Evolutionary conservation across 257 asterid species (phyloP).

Genomic region (Cruciata laevipes): DNA sequence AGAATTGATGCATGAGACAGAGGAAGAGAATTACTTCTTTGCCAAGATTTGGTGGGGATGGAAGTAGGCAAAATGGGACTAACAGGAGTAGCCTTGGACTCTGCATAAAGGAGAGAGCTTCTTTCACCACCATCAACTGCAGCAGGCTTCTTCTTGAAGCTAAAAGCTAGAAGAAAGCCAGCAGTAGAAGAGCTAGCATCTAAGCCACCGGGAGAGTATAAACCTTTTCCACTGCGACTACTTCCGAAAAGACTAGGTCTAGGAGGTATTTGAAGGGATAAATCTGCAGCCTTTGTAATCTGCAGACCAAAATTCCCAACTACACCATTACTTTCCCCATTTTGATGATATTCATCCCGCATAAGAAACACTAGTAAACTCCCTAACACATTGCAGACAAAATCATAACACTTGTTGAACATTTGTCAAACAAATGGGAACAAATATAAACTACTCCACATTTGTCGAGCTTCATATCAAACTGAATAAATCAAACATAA

Average conservation of each 20-base stretch:
- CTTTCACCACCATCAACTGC: slow-evolving; percentile 50
- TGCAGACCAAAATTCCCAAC: slow-evolving; percentile 25
- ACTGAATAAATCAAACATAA: too few relatives aligned
- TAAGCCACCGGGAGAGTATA: slow-evolving; percentile 30
- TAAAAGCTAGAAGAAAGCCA: slow-evolving; percentile 55
- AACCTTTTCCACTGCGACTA: slow-evolving; percentile 36
- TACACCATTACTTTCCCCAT: slow-evolving; percentile 18
- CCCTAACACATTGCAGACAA: not conserved
- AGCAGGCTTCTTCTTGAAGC: slow-evolving; percentile 48
- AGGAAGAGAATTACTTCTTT: slow-evolving; percentile 72
- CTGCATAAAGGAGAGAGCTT: slow-evolving; percentile 56
- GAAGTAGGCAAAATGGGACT: slow-evolving; percentile 47
- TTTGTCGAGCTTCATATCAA: too few relatives aligned
- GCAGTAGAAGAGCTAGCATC: slow-evolving; percentile 37
- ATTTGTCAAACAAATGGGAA: too few relatives aligned
- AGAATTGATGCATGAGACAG: slow-evolving; percentile 53
- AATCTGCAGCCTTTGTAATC: slow-evolving; percentile 34
- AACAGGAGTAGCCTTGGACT: slow-evolving; percentile 38
- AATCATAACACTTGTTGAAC: too few relatives aligned
- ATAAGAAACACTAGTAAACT: slow-evolving; percentile 11
- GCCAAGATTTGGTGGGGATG: slow-evolving; percentile 34
- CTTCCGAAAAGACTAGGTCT: slow-evolving; percentile 31
- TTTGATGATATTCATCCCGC: slow-evolving; percentile 35
- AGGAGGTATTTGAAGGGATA: slow-evolving; percentile 75
- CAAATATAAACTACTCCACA: too few relatives aligned